A percentile compares a stretch with the other conserved stretches of the same genome.
Evolutionary conservation across 352 stramenopile species (phyloP).

Genomic region (Halophytophthora batemanensis): DNA sequence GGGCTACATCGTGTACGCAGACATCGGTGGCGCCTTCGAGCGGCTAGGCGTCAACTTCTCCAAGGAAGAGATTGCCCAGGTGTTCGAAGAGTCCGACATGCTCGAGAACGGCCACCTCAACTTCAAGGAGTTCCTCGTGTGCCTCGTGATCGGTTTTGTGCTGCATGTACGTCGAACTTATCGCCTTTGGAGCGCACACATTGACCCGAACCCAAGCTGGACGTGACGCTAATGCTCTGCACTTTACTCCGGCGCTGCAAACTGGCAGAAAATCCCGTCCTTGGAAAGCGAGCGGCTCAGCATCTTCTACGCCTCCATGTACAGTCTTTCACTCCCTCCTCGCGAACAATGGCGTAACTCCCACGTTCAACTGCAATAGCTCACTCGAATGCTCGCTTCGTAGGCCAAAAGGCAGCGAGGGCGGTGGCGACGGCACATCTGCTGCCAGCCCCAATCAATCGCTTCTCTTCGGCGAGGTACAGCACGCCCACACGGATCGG

Average conservation of each 20-base stretch:
- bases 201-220: too few relatives aligned
- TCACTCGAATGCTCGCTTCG: not conserved
- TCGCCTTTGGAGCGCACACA: too few relatives aligned
- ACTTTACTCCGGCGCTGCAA: not conserved
- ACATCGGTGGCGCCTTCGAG: conserved; percentile 71
- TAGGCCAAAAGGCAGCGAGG: not conserved
- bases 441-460: conserved; percentile 15
- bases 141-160: conserved; percentile 83
- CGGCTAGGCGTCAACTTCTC: conserved; percentile 75
- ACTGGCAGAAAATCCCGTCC: conserved; percentile 70
- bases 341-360: not conserved
- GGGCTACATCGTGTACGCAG: conserved; percentile 75
- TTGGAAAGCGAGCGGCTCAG: conserved; percentile 63
- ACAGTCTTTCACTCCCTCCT: not conserved
- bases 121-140: conserved; percentile 89
- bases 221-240: too few relatives aligned
- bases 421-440: conserved; percentile 1
- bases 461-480: conserved; percentile 70
- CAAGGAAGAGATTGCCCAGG: conserved; percentile 63
- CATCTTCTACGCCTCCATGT: conserved; percentile 85
- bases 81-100: conserved; percentile 85
- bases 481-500: too few relatives aligned
- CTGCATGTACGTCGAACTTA: conserved; percentile 50
- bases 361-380: too few relatives aligned
- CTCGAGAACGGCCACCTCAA: conserved; percentile 70